Percentiles rank a stretch among this genome's conserved stretches.
These are phyloP conservation scores for Podila epigama DNA, from an alignment of 192 early-diverging fungal genomes.

Conservation along the genomic window DNA sequence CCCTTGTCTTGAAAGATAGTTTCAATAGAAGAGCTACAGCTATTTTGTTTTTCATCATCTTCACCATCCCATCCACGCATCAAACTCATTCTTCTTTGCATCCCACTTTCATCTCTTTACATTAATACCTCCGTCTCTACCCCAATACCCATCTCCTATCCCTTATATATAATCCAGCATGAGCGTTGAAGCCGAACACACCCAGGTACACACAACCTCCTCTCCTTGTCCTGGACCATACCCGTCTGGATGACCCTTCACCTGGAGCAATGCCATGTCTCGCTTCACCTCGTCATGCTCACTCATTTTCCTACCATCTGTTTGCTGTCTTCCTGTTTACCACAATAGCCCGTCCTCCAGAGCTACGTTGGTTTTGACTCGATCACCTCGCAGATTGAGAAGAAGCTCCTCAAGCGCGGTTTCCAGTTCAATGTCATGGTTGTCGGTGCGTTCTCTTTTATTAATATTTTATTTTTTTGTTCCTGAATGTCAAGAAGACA, in stretches of 20 bases:
- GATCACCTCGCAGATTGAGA: slow-evolving; percentile 96
- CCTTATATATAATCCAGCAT: slow-evolving; percentile 13
- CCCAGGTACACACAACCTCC: slow-evolving; percentile 23
- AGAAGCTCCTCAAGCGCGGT: slow-evolving; percentile 95
- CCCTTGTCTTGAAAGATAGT: no score
- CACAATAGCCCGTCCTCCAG: slow-evolving; percentile 68
- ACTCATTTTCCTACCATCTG: neutral
- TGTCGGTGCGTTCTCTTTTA: slow-evolving; percentile 74
- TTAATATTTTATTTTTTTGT: neutral
- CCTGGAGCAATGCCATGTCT: neutral
- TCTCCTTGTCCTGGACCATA: neutral
- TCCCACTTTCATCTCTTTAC: no score
- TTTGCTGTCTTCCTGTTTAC: neutral
- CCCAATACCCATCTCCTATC: neutral
- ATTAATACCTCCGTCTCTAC: no score
- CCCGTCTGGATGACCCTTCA: neutral
- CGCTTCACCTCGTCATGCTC: neutral
- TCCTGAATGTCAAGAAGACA: neutral
- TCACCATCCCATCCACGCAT: no score
- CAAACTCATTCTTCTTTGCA: no score
- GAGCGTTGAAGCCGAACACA: slow-evolving; percentile 44
- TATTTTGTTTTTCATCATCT: no score
- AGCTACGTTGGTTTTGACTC: slow-evolving; percentile 98
- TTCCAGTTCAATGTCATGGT: slow-evolving; percentile 99
- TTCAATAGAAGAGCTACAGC: no score